These are phyloP conservation scores for Globisporangium nodosum DNA, from an alignment of 352 stramenopile species.

Conservation along the genomic window DNA sequence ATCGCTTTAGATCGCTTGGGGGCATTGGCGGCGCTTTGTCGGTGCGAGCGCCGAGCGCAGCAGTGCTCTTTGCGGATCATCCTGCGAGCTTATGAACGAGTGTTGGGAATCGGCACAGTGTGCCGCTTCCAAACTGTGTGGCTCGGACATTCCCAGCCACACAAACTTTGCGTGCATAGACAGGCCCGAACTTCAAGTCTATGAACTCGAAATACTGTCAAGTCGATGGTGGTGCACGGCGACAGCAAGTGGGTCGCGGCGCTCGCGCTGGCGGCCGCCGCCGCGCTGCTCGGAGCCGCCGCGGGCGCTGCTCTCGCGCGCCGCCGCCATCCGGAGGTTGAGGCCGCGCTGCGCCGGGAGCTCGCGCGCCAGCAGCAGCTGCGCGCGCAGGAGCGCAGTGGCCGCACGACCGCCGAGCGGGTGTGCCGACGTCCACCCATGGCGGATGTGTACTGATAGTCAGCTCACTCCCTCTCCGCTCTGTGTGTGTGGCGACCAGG, in stretches of 20 bases:
- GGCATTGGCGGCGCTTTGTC: too few species aligned
- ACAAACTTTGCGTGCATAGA: too few species aligned
- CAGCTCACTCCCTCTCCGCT: too few species aligned
- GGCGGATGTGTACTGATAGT: too few species aligned
- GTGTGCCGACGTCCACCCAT: slow-evolving; percentile 3
- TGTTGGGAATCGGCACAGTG: too few species aligned
- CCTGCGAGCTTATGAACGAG: too few species aligned
- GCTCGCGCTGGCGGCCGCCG: neutral
- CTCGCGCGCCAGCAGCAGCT: slow-evolving; percentile 67
- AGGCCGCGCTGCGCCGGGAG: slow-evolving; percentile 40
- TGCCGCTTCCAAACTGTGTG: too few species aligned
- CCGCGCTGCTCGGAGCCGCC: slow-evolving; percentile 32
- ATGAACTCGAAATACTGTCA: neutral
- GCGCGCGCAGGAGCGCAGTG: slow-evolving; percentile 61
- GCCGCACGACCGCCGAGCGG: slow-evolving; percentile 66
- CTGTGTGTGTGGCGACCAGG: slow-evolving; percentile 9
- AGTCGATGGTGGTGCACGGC: neutral
- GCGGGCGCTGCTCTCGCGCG: neutral
- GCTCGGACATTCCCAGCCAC: too few species aligned
- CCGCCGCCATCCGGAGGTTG: neutral
- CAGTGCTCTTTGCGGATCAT: too few species aligned
- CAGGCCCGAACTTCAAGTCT: neutral
- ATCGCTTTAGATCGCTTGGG: too few species aligned
- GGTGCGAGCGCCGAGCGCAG: too few species aligned
- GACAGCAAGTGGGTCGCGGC: neutral